Base-by-base conservation (phyloP, 768 basidiomycete species). In the Suillus spraguei region DNA sequence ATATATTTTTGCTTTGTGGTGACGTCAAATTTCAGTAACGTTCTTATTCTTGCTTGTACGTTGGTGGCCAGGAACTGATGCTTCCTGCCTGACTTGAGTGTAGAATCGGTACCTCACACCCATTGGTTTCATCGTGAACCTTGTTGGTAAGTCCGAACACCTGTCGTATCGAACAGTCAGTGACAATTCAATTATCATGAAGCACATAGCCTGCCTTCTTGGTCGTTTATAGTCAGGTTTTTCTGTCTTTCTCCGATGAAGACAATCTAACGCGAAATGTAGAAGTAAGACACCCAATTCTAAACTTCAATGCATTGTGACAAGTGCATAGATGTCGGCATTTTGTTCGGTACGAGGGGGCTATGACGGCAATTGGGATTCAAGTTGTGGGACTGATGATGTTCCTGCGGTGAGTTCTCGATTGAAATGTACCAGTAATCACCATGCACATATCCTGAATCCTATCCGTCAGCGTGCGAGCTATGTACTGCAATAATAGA, bases 61-160 rank as follows among this genome's bases (percentile, higher is more conserved):
- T 64, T 28, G 8, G 9, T 13, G 24, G 24, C 10, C 2, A 9
- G 49, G 41, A 42, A 53, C n/a, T 20, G 5, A 17, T 10, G 22
- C 13, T 5, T 39, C 46, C 53, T 11, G 24, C 39, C 36, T 7
- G 22, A 53, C 20, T 22, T 61, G 78, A 77, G 73, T 62, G 42
- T 58, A 89, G 87, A 89, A 88, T 67, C 83, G 87, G 22, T 89
- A 89, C 67, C 72, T 88, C 28, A 87, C 84, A 0, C 87, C 87
- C 0, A 72, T 88, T 2, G 85, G 84, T 1, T 89, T 89, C 69
- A 81, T 87, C 22, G 72, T 88, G 56, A 87, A 88, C 65, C 67
- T 87, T 1, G 66, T 73, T 9, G 84, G 70, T 71, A 53, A 67
- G 71, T 8, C 28, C 38, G 13, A 10, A 38, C 39, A 2, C 24